Evolutionary conservation across 331 rosid genomes (phyloP), one percentile per base, ranked within the genome.

Genomic region (Acacia concinna): DNA sequence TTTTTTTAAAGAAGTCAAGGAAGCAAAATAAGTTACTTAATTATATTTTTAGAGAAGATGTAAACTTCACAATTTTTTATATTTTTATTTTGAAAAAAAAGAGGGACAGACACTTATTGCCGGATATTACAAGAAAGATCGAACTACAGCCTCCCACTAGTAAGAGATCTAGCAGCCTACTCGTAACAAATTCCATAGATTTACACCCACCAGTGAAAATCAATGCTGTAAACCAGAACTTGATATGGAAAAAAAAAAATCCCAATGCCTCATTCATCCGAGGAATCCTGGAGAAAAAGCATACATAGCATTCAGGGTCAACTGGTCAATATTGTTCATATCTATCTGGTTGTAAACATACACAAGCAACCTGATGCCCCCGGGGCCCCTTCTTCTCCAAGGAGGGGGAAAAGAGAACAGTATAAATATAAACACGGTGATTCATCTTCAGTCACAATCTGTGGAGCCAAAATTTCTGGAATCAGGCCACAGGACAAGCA

Each of bases 401-500:
- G 34, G 10, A 25, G 34, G 10, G 27, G 1, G 6, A 27, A 59
- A 57, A 56, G 27, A 59, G 8, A 59, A 10, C 65, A 59, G 34
- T 4, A 27, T 27, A 4, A 11, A 59, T 31, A 25, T 7, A 40
- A 54, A 30, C 28, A 62, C n/a, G 57, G 74, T 49, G 65, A 77
- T 59, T 69, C 35, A 71, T 77, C 70, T 79, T 78, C 78, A 65
- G 76, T 83, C 78, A 75, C 84, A 83, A 25, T 25, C 31, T 59
- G 84, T 68, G 83, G 89, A 66, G 80, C 89, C 86, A 73, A 81
- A 59, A 69, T 75, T 86, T 27, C 74, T 51, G 84, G 84, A 85
- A 79, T 87, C 83, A 81, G 78, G 81, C 60, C 88, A 78, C 74
- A 71, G 77, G 88, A 88, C 88, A 82, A 81, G 71, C 89, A 85